These are phyloP conservation scores for Abortiporus biennis DNA, from an alignment of 1,284 basidiomycete species.

Conservation along the genomic window DNA sequence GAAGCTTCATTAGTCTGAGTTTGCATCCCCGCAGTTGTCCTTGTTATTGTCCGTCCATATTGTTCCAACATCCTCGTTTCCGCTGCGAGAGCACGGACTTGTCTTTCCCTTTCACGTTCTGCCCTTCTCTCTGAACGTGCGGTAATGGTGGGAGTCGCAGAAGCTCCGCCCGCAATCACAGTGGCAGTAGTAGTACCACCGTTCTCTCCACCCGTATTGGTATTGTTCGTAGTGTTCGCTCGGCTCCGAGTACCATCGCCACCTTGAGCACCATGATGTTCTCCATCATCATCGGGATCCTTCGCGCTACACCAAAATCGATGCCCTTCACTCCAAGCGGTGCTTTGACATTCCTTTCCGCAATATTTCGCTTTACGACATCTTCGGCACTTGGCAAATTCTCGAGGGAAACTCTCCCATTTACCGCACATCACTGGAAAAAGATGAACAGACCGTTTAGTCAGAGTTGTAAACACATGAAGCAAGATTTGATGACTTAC, in stretches of 20 bases:
- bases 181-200: neutral
- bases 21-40: neutral
- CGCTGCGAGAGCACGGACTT: neutral
- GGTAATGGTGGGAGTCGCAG: too few relatives aligned
- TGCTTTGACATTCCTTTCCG: constrained; percentile 95
- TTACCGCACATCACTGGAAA: constrained; percentile 82
- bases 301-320: constrained; percentile 83
- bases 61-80: too few relatives aligned
- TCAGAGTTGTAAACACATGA: constrained; percentile 1
- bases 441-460: constrained; percentile 8
- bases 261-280: constrained; percentile 23
- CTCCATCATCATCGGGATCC: constrained; percentile 60
- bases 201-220: neutral
- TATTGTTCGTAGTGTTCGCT: constrained; percentile 2
- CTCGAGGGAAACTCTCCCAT: constrained; percentile 91
- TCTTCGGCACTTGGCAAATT: constrained; percentile 95
- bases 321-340: constrained; percentile 96
- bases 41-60: neutral
- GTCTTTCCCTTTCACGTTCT: constrained; percentile 6
- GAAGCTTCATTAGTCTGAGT: neutral
- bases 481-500: constrained; percentile 36
- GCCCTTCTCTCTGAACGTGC: constrained; percentile 8
- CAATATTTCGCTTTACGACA: constrained; percentile 99
- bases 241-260: constrained; percentile 6
- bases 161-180: neutral